Percentiles rank a stretch among this genome's conserved stretches.
These are phyloP conservation scores for Monosporascus sp. DNA, from an alignment of 2,329 filamentous ascomycete genomes.

Conservation along the genomic window DNA sequence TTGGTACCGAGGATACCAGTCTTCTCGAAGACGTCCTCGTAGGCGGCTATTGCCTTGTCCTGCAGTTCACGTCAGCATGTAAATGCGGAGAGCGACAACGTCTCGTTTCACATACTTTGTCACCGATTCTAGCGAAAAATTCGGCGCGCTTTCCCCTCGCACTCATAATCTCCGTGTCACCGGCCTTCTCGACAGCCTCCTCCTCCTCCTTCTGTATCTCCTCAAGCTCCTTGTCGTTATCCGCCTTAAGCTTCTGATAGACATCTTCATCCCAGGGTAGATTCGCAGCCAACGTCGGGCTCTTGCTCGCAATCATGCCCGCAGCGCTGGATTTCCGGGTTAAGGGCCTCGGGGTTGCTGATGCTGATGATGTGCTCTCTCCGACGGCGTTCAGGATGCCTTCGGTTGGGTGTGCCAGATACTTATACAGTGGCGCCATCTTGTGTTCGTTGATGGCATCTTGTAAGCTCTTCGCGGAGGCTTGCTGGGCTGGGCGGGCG, in stretches of 20 bases:
- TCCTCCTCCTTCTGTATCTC: conserved; percentile 81
- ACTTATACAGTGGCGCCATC: conserved; percentile 83
- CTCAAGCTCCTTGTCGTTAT: conserved; percentile 74
- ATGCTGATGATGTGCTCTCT: conserved; percentile 51
- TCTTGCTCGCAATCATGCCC: conserved; percentile 70
- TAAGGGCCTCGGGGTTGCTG: conserved; percentile 45
- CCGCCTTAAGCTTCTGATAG: conserved; percentile 70
- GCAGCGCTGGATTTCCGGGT: conserved; percentile 65
- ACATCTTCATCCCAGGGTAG: conserved; percentile 88
- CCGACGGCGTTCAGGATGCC: conserved; percentile 75
- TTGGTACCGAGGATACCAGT: conserved; percentile 95
- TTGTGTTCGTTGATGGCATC: conserved; percentile 78
- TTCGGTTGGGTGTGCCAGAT: conserved; percentile 74
- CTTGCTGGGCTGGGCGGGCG: conserved; percentile 59
- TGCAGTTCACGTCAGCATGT: conserved; percentile 31
- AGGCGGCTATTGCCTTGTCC: conserved; percentile 91
- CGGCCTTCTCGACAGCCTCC: conserved; percentile 90
- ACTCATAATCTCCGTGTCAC: conserved; percentile 90
- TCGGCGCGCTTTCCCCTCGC: conserved; percentile 93
- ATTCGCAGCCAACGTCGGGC: conserved; percentile 56
- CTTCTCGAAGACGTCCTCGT: conserved; percentile 92
- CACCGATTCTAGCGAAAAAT: conserved; percentile 90
- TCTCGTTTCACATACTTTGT: conserved; percentile 62
- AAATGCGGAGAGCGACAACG: background rate
- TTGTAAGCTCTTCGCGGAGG: conserved; percentile 67